phyloP scores from a whole-genome alignment of 1,139 yeast species.

The Kazachstania sp. region DNA sequence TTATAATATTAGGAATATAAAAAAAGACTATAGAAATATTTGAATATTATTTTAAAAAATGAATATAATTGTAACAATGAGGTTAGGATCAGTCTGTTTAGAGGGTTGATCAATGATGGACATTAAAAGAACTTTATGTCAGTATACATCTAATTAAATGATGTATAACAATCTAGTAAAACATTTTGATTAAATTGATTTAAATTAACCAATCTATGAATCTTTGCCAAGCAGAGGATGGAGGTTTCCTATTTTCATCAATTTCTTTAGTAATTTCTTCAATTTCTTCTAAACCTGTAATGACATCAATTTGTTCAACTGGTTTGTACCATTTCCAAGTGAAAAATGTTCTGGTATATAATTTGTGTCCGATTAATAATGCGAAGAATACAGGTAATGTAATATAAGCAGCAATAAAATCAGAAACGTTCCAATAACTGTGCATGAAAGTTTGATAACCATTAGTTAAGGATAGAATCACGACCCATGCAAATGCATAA shows the following conservation, averaged over 20 bases:
- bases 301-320: conserved; percentile 26
- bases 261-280: conserved; percentile 21
- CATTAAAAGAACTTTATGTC: no score
- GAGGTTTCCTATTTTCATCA: conserved; percentile 19
- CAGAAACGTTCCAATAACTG: conserved; percentile 36
- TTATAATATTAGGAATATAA: no score
- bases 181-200: background rate
- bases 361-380: conserved; percentile 37
- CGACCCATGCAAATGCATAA: conserved; percentile 38
- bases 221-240: conserved; percentile 17
- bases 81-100: no score
- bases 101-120: no score
- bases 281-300: conserved; percentile 24
- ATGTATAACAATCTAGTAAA: no score
- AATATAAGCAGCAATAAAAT: conserved; percentile 55
- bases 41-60: no score
- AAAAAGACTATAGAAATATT: no score
- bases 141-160: no score
- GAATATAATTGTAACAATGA: no score
- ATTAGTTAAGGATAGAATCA: conserved; percentile 44
- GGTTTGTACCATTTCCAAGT: conserved; percentile 18
- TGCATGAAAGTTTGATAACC: conserved; percentile 47
- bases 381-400: conserved; percentile 47
- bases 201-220: conserved; percentile 18
- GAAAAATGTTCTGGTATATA: conserved; percentile 18